phyloP scores from a whole-genome alignment of 2,329 filamentous ascomycete species.

The Boeremia lycopersici region DNA sequence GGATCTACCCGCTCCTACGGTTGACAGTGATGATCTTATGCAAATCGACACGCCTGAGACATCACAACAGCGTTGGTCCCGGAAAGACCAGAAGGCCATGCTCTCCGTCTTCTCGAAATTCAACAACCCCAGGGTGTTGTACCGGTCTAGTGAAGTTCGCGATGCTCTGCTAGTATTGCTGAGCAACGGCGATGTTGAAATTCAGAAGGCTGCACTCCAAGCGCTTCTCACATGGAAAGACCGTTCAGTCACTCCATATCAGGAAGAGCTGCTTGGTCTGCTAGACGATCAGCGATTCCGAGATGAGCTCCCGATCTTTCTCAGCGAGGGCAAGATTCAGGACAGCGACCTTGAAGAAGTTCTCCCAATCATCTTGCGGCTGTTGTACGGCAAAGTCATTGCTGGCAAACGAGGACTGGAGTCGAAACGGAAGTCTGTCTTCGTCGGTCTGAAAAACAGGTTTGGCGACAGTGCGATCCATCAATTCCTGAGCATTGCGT shows the following conservation, averaged over 20 bases:
- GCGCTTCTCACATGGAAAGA: conserved; percentile 90
- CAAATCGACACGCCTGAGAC: conserved; percentile 14
- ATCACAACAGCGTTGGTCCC: conserved; percentile 61
- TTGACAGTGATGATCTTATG: conserved; percentile 20
- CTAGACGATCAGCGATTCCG: conserved; percentile 91
- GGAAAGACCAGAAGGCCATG: conserved; percentile 83
- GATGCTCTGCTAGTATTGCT: conserved; percentile 75
- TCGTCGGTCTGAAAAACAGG: conserved; percentile 76
- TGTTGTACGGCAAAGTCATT: conserved; percentile 89
- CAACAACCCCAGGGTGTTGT: conserved; percentile 83
- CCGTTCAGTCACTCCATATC: conserved; percentile 73
- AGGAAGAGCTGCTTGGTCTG: conserved; percentile 83
- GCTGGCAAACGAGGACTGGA: conserved; percentile 82
- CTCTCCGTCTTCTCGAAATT: conserved; percentile 84
- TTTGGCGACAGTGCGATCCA: conserved; percentile 75
- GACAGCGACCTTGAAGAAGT: conserved; percentile 73
- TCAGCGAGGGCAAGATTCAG: conserved; percentile 72
- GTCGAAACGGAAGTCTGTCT: conserved; percentile 72
- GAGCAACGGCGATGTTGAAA: conserved; percentile 85
- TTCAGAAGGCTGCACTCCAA: conserved; percentile 84
- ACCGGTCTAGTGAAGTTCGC: conserved; percentile 76
- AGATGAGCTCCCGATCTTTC: conserved; percentile 88
- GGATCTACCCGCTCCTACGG: conserved; percentile 21
- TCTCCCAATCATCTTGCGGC: conserved; percentile 83
- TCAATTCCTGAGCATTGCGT: conserved; percentile 81